Evolutionary conservation across 139 green algal genomes (phyloP), one percentile per base, ranked within the genome.

Genomic region (Closterium sp.): DNA sequence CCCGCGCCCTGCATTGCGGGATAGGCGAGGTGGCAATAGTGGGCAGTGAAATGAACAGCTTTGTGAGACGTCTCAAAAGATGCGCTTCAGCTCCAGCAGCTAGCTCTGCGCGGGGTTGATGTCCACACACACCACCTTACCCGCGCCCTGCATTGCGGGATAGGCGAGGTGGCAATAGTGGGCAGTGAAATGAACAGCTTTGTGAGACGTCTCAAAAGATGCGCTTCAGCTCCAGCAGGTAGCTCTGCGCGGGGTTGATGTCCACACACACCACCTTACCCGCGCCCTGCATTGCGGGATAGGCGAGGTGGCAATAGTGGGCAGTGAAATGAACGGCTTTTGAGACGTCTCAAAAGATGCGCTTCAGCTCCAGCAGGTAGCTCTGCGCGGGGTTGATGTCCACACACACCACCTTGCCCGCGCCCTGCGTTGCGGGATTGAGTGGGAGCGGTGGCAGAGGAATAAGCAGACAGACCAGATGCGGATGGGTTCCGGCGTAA

Each of bases 371-470:
- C 73, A 99, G 95, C 73, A 99, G 96, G 21, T 97, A 97, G 10
- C 92, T 97, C 95, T 99, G 98, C 10, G 98, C 98, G 27, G 97
- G 97, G 95, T 99, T 99, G 96, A 98, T 99, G 96, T 99, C 98
- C 86, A 99, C 98, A 2, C 95, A 96, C 84, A 98, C 97, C n/a
- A 99, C 97, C 95, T 97, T 95, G 32, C 88, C 89, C 28, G 95
- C 92, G 5, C 95, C 95, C 91, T 95, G 91, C 42, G 30, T 45
- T 22, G n/a, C 86, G 19, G 30, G n/a, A 45, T n/a, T n/a, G n/a
- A n/a, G n/a, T n/a, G n/a, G n/a, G n/a, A n/a, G n/a, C n/a, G n/a
- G n/a, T n/a, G 42, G 42, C 42, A 62, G 42, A 62, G n/a, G n/a
- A 62, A 62, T 62, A 62, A 62, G 7, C 42, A n/a, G 42, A 7